Conservation (phyloP, 2,329 filamentous ascomycete species). For the Hypoxylon sp. region DNA sequence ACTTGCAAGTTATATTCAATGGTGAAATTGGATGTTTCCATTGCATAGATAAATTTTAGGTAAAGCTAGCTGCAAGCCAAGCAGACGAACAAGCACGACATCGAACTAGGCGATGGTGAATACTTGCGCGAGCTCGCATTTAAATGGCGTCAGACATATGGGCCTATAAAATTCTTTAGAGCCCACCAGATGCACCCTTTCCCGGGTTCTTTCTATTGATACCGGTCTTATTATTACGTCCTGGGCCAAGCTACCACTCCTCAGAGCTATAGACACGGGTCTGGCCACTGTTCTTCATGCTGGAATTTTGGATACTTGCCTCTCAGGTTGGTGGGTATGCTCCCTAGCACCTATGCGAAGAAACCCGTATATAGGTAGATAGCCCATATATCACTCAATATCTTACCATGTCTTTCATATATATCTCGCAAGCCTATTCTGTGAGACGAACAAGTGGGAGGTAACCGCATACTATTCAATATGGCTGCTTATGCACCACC, state of each 20-base stretch:
- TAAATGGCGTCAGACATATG: constrained; percentile 11
- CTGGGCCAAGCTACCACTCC: background rate
- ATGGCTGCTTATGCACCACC: constrained; percentile 33
- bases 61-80: background rate
- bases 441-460: constrained; percentile 1
- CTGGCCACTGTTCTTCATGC: background rate
- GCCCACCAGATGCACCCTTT: background rate
- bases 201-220: background rate
- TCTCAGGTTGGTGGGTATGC: background rate
- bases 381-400: background rate
- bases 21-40: too few species aligned
- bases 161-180: constrained; percentile 2
- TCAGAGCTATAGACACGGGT: background rate
- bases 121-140: constrained; percentile 13
- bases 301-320: too few species aligned
- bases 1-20: background rate
- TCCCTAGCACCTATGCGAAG: background rate
- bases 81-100: constrained; percentile 17
- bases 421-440: constrained; percentile 3
- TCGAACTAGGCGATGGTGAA: constrained; percentile 5
- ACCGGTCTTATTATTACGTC: background rate
- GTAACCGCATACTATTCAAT: constrained; percentile 3
- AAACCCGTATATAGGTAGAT: background rate
- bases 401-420: background rate
- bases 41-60: background rate